These are phyloP conservation scores for Fragilariopsis cylindrus DNA, from an alignment of 108 stramenopile species.

Conservation along the genomic window DNA sequence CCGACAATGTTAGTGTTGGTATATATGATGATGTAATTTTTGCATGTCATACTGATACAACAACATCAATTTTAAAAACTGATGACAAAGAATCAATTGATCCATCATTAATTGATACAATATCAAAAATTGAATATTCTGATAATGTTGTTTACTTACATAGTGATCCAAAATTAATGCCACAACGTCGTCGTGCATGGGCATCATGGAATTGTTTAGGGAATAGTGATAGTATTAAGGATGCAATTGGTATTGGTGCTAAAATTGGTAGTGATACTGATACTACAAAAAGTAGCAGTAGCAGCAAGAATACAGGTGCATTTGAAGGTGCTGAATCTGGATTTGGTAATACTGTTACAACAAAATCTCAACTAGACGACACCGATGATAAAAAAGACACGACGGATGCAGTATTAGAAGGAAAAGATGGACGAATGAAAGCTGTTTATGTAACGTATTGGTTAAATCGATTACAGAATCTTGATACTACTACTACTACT, in stretches of 20 bases:
- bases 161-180: slow-evolving; percentile 91
- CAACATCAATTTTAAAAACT: slow-evolving; percentile 55
- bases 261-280: slow-evolving; percentile 6
- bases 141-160: slow-evolving; percentile 92
- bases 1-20: slow-evolving; percentile 40
- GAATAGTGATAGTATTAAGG: slow-evolving; percentile 41
- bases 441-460: slow-evolving; percentile 94
- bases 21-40: slow-evolving; percentile 86
- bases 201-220: slow-evolving; percentile 95
- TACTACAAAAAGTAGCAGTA: slow-evolving; percentile 8
- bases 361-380: slow-evolving; percentile 6
- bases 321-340: slow-evolving; percentile 80
- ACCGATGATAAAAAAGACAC: background rate
- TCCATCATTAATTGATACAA: slow-evolving; percentile 6
- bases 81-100: slow-evolving; percentile 4
- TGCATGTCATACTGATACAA: slow-evolving; percentile 89
- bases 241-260: background rate
- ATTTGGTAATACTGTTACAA: slow-evolving; percentile 53
- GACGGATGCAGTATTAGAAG: slow-evolving; percentile 41
- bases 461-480: slow-evolving; percentile 94
- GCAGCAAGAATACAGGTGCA: slow-evolving; percentile 37
- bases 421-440: slow-evolving; percentile 68
- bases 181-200: slow-evolving; percentile 80
- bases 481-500: slow-evolving; percentile 33
- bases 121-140: slow-evolving; percentile 69